Conservation (phyloP, 164 flowering plant genomes). For the Nymphaea colorata region DNA sequence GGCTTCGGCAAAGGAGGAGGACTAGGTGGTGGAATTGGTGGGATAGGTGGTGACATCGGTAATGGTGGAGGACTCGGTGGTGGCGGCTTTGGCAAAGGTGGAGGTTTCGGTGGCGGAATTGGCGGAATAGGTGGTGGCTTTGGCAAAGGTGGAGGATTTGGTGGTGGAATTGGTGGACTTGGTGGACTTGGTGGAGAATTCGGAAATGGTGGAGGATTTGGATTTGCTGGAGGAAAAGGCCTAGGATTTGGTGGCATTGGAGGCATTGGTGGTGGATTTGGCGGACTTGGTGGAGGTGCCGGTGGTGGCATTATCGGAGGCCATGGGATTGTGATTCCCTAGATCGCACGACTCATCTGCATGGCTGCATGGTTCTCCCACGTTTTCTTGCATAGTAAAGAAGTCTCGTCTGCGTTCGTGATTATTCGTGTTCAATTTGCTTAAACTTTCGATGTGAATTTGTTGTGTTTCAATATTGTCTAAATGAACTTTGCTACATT, state of each 20-base stretch:
- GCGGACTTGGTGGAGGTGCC: not conserved
- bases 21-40: not conserved
- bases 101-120: not conserved
- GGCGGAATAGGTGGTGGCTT: constrained; percentile 6
- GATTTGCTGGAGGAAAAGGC: not conserved
- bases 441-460: not conserved
- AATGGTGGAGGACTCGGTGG: constrained; percentile 2
- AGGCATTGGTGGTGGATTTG: not conserved
- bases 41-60: no score
- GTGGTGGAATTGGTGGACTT: not conserved
- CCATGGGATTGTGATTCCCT: not conserved
- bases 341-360: no score
- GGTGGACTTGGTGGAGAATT: constrained; percentile 1
- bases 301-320: constrained; percentile 2
- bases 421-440: not conserved
- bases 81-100: constrained; percentile 8
- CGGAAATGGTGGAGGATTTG: not conserved
- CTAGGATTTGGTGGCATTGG: constrained; percentile 1
- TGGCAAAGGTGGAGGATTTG: constrained; percentile 5
- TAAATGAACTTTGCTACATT: no score
- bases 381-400: not conserved
- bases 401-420: not conserved
- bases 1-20: constrained; percentile 6
- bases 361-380: no score
- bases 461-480: not conserved